A percentile compares a stretch with the other conserved stretches of the same genome.
phyloP scores from a whole-genome alignment of 2,329 filamentous ascomycete species.

The Bertia moriformis region DNA sequence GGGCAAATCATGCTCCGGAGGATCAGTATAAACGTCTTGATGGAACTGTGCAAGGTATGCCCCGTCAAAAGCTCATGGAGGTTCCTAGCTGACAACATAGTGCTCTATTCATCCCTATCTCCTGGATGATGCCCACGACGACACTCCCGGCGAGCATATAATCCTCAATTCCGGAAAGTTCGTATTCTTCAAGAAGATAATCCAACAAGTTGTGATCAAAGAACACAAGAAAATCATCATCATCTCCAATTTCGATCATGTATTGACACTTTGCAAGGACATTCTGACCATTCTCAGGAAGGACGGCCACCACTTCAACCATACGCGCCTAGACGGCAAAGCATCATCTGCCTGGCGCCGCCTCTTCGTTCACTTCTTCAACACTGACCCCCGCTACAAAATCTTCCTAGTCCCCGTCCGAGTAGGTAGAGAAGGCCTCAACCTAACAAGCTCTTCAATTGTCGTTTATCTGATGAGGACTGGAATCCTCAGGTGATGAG shows the following conservation, averaged over 20 bases:
- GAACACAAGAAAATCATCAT: background rate
- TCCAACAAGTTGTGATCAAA: background rate
- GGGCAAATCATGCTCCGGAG: background rate
- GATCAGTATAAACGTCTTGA: background rate
- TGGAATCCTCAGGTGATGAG: background rate
- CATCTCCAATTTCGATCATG: background rate
- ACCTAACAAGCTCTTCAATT: background rate
- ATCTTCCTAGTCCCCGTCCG: background rate
- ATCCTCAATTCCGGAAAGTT: background rate
- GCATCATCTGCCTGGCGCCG: background rate
- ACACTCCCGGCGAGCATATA: background rate
- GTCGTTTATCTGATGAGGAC: background rate
- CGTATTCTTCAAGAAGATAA: background rate
- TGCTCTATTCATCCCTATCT: constrained; percentile 1
- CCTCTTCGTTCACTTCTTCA: background rate
- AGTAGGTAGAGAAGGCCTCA: background rate
- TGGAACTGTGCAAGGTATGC: background rate
- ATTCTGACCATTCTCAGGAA: background rate
- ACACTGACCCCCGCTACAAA: background rate
- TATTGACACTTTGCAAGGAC: background rate
- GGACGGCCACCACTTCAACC: background rate
- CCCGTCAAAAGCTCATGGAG: no score
- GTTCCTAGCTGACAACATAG: no score
- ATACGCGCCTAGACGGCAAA: background rate
- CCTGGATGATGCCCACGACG: background rate